Evolutionary conservation across 805 yeast genomes (phyloP), one percentile per base, ranked within the genome.

Genomic region (Kodamaea nitidulidarum): DNA sequence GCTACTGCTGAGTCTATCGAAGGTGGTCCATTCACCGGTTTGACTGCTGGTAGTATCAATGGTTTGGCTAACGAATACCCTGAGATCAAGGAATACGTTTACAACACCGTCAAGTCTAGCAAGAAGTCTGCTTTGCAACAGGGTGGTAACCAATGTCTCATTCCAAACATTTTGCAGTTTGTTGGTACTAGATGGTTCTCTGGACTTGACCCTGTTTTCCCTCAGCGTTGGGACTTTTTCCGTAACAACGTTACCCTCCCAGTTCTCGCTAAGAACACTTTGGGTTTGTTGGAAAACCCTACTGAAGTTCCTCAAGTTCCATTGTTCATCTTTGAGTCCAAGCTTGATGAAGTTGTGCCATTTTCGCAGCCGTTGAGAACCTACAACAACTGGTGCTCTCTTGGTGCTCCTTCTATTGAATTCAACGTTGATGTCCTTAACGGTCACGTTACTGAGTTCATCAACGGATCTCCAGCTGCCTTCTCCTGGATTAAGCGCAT

Each of bases 1-100:
- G 53, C 51, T 12, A 51, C 61, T 1, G 53, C 56, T 2, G 43
- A 39, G 7, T 44, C 49, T 9, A 46, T 51, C 17, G 61, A 56
- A 24, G 63, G 64, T 4, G 47, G 51, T 5, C 4, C 49, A 5
- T 56, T 52, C 25, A 52, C 68, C 4, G 70, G 67, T 5, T 50
- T 65, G 20, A 50, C 52, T 25, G 56, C 62, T 3, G 39, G 39
- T 30, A 67, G 59, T 3, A 40, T 65, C 10, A 46, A 47, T 22
- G 70, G 71, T 4, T 48, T 65, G 28, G 40, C 47, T 12, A 46
- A 56, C 24, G 67, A 57, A 33, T 63, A 64, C 39, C 64, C 69
- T 3, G 51, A 46, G n/a, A 39, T 55, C n/a, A 24, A 37, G 8
- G 40, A 26, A 4, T 18, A 32, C 18, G 25, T 30, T 10, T 4